These are phyloP conservation scores for Inonotus hispidus DNA, from an alignment of 1,284 basidiomycete species.

Conservation along the genomic window DNA sequence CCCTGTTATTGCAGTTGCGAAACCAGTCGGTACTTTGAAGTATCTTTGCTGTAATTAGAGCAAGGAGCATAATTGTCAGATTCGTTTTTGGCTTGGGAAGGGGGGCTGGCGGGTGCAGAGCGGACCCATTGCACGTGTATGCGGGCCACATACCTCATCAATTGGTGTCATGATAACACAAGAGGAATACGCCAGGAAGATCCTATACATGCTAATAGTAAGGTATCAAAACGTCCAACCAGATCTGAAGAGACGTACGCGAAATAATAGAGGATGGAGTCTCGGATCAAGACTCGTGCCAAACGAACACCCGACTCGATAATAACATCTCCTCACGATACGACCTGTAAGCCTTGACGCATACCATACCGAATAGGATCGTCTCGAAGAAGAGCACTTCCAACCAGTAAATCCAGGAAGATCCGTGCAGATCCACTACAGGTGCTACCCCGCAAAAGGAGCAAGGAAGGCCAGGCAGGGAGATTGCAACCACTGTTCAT, in stretches of 20 bases:
- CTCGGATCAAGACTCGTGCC: not conserved
- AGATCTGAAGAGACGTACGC: not conserved
- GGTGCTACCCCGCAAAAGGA: not conserved
- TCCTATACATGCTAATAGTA: not conserved
- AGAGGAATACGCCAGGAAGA: not conserved
- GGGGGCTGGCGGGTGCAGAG: no score
- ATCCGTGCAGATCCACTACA: not conserved
- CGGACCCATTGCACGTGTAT: not conserved
- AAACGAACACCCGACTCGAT: not conserved
- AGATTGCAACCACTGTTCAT: not conserved
- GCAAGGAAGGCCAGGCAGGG: not conserved
- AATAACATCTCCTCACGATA: not conserved
- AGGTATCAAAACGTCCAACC: not conserved
- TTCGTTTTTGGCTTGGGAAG: no score
- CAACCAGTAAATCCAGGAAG: conserved; percentile 5
- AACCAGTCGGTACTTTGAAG: conserved; percentile 4
- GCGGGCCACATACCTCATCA: not conserved
- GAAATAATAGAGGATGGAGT: conserved; percentile 3
- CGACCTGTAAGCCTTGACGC: conserved; percentile 1
- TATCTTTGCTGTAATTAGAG: not conserved
- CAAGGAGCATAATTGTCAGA: no score
- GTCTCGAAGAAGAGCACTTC: conserved; percentile 1
- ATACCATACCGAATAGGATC: not conserved
- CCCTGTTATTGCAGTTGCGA: not conserved
- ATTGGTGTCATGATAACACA: conserved; percentile 1